Evolutionary conservation across 1,284 basidiomycete species (phyloP).

Genomic region (Irpex sp.): DNA sequence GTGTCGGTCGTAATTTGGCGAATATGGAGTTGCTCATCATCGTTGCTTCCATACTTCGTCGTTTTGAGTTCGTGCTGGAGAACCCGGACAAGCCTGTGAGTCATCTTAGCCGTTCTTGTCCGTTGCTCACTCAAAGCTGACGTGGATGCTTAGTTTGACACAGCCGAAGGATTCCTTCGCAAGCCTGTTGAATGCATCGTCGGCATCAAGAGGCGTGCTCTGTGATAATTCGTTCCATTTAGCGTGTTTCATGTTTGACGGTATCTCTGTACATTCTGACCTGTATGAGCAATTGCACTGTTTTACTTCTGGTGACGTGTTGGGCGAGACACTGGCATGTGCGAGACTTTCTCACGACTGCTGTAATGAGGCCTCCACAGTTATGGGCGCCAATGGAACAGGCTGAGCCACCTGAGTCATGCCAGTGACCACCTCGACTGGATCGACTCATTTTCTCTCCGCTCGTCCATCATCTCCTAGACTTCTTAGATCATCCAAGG

Average conservation of each 20-base stretch:
- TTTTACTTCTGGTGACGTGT: background rate
- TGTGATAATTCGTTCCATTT: background rate
- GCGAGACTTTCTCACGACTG: background rate
- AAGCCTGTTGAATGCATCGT: constrained; percentile 68
- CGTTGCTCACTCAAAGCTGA: background rate
- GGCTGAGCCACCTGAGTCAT: background rate
- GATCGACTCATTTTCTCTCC: background rate
- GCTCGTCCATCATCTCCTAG: background rate
- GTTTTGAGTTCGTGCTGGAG: constrained; percentile 69
- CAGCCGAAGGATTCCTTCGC: constrained; percentile 75
- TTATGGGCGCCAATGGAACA: background rate
- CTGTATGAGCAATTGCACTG: no score
- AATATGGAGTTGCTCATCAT: constrained; percentile 74
- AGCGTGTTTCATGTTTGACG: background rate
- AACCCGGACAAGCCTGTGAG: constrained; percentile 53
- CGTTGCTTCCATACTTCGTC: constrained; percentile 65
- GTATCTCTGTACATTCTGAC: background rate
- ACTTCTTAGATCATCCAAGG: background rate
- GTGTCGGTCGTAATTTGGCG: constrained; percentile 75
- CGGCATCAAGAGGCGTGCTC: constrained; percentile 49
- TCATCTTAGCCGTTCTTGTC: constrained; percentile 10
- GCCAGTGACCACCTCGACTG: background rate
- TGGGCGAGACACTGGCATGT: background rate
- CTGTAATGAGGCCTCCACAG: background rate
- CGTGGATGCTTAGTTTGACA: constrained; percentile 46